Evolutionary conservation across 2,329 filamentous ascomycete genomes (phyloP).

Genomic region (Tolypocladium pustulatum): DNA sequence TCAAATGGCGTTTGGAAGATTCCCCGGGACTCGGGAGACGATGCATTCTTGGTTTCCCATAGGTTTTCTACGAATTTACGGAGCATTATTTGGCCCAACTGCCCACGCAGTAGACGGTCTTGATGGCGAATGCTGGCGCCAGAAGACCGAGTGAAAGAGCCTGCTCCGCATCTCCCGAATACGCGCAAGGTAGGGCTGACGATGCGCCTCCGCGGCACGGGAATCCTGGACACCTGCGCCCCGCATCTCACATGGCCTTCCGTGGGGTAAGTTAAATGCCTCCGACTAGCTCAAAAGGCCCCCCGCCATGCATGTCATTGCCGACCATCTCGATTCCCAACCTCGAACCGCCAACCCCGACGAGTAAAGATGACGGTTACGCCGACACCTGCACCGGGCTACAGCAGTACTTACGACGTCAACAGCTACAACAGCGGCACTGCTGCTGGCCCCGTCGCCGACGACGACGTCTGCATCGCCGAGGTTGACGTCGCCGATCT

Average conservation of each 20-base stretch:
- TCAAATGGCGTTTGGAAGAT: not conserved
- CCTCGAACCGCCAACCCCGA: not conserved
- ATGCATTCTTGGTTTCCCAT: not conserved
- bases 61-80: not conserved
- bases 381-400: not conserved
- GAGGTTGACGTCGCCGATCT: slow-evolving; percentile 14
- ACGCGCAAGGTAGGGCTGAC: not conserved
- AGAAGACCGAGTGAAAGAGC: no score
- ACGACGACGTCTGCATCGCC: slow-evolving; percentile 10
- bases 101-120: not conserved
- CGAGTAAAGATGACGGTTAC: not conserved
- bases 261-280: not conserved
- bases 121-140: not conserved
- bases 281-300: not conserved
- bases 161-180: not conserved
- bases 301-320: not conserved
- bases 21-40: not conserved
- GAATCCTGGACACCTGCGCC: not conserved
- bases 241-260: not conserved
- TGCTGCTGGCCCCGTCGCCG: not conserved
- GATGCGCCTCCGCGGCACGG: not conserved
- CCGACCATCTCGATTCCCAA: not conserved
- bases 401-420: not conserved
- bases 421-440: not conserved
- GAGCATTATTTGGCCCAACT: not conserved